These are phyloP conservation scores for Pezicula carpinea DNA, from an alignment of 2,329 filamentous ascomycete species.

Conservation along the genomic window DNA sequence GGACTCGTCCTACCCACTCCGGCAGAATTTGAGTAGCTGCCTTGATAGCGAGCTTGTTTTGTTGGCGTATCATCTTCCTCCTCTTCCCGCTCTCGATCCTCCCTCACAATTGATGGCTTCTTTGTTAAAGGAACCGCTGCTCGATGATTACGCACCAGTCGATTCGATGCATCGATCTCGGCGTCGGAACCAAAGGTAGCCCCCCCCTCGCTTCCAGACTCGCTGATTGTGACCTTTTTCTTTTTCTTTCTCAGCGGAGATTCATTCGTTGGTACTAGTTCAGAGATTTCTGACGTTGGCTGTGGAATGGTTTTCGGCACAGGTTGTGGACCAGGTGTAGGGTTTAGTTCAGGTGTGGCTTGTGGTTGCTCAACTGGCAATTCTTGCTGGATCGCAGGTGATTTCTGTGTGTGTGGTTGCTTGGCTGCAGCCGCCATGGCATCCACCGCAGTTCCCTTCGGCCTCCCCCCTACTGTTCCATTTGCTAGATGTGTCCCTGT, in stretches of 20 bases:
- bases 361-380: background rate
- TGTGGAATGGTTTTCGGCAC: background rate
- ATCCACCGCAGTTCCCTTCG: constrained; percentile 44
- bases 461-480: constrained; percentile 48
- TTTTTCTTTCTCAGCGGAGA: constrained; percentile 20
- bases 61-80: constrained; percentile 24
- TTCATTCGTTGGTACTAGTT: constrained; percentile 2
- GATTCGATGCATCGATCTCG: constrained; percentile 21
- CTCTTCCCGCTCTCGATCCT: constrained; percentile 40
- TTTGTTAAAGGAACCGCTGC: constrained; percentile 27
- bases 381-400: constrained; percentile 1
- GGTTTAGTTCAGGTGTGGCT: background rate
- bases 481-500: constrained; percentile 38
- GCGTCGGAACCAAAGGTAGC: constrained; percentile 25
- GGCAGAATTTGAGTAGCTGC: constrained; percentile 1
- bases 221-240: constrained; percentile 15
- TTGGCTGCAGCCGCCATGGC: constrained; percentile 19
- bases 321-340: constrained; percentile 4
- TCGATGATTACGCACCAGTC: constrained; percentile 13
- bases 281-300: background rate
- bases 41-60: constrained; percentile 3
- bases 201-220: constrained; percentile 22
- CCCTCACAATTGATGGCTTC: constrained; percentile 41
- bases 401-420: background rate
- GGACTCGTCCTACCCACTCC: constrained; percentile 8